Percentiles rank a stretch among this genome's conserved stretches.
Conservation (phyloP, 73 alveolate species). For the Effrenium voratum region DNA sequence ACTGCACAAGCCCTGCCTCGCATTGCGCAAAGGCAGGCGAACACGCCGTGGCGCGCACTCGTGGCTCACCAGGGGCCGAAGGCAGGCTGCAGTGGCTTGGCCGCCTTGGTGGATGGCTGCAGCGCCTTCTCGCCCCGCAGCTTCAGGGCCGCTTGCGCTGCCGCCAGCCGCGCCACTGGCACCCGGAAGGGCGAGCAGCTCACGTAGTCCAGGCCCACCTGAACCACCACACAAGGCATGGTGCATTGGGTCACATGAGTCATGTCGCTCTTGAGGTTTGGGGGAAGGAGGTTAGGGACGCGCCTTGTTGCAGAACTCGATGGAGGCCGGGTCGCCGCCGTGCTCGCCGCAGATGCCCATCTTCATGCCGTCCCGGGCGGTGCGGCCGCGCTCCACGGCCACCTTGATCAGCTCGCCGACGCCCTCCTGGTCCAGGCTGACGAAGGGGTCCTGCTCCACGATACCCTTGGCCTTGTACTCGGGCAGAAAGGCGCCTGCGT, state of each 20-base stretch:
- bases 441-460: slow-evolving; percentile 95
- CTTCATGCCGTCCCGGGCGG: slow-evolving; percentile 94
- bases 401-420: slow-evolving; percentile 96
- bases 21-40: too few species aligned
- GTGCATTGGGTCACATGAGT: neutral
- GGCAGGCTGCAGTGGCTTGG: slow-evolving; percentile 12
- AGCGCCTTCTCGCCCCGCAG: slow-evolving; percentile 1
- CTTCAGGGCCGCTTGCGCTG: slow-evolving; percentile 95
- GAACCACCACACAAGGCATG: neutral
- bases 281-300: too few species aligned
- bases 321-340: slow-evolving; percentile 96
- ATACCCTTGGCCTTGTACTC: slow-evolving; percentile 94
- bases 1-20: too few species aligned
- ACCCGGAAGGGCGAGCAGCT: slow-evolving; percentile 97
- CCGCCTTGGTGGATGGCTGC: slow-evolving; percentile 30
- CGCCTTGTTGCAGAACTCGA: slow-evolving; percentile 95
- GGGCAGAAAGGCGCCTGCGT: slow-evolving; percentile 95
- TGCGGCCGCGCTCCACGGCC: slow-evolving; percentile 95
- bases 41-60: neutral
- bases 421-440: slow-evolving; percentile 95
- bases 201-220: slow-evolving; percentile 96
- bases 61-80: slow-evolving; percentile 48
- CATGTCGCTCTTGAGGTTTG: too few species aligned
- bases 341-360: slow-evolving; percentile 97
- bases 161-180: slow-evolving; percentile 97